Conservation (phyloP, 371 early-diverging fungal species). For the Rhizopus microsporus region DNA sequence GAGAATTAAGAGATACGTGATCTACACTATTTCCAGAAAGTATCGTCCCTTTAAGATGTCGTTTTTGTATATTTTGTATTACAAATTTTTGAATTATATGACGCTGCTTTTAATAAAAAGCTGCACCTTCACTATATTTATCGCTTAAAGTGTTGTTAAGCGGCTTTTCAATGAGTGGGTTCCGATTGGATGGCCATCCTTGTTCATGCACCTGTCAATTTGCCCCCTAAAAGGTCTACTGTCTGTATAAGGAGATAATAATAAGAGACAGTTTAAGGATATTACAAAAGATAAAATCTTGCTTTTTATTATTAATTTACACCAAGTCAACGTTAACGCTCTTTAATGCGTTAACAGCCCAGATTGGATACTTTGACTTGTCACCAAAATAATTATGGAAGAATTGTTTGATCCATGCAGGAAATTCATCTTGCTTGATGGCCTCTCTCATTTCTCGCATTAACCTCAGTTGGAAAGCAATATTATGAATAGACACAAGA, state of each 20-base stretch:
- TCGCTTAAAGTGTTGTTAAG: too few species aligned
- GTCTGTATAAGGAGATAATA: background rate
- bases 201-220: too few species aligned
- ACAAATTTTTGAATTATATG: too few species aligned
- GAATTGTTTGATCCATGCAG: slow-evolving; percentile 79
- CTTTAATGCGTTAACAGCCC: slow-evolving; percentile 84
- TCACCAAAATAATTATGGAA: slow-evolving; percentile 68
- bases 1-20: too few species aligned
- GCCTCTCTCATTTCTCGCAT: slow-evolving; percentile 82
- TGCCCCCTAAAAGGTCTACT: too few species aligned
- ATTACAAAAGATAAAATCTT: background rate
- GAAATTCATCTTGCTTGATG: slow-evolving; percentile 78
- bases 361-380: slow-evolving; percentile 71
- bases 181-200: too few species aligned
- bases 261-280: slow-evolving; percentile 3
- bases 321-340: slow-evolving; percentile 75
- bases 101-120: too few species aligned
- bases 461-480: slow-evolving; percentile 87
- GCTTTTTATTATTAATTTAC: slow-evolving; percentile 8
- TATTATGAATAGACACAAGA: slow-evolving; percentile 88
- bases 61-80: too few species aligned
- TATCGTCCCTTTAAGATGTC: too few species aligned
- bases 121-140: too few species aligned
- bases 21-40: too few species aligned
- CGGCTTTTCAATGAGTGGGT: too few species aligned